Evolutionary conservation across 2,329 filamentous ascomycete genomes (phyloP), one percentile per base, ranked within the genome.

Genomic region (Colletotrichum australisinense): DNA sequence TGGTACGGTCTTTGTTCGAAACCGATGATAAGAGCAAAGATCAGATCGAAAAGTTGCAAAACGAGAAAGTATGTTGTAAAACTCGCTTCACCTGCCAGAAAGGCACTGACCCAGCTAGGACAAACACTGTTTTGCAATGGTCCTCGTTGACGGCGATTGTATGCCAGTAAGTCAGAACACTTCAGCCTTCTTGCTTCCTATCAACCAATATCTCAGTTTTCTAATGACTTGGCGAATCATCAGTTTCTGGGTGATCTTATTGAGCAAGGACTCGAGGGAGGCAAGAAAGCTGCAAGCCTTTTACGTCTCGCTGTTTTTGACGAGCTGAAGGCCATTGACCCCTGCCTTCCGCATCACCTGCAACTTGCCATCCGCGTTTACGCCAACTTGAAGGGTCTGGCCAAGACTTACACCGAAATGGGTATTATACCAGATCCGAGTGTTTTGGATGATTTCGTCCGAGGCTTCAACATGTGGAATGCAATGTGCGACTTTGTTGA

Each of bases 391-490:
- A 76, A 75, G 38, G 84, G 83, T 0, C 76, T 85, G 12, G 76
- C 77, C 46, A 81, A 79, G 58, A 77, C 76, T 16, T 86, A 85
- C 71, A 77, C 74, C 24, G 77, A 81, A 42, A 70, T 70, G 11
- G 75, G 75, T 2, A 76, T 83, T 9, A 52, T 84, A 14, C 46
- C 64, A 11, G 70, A 78, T 11, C 58, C 75, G 4, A 73, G 75
- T 7, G 73, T 75, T 0, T 75, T 86, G 52, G 69, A 76, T 26
- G 75, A 78, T 2, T 86, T 85, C 70, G 79, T 84, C 16, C 81
- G 81, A 22, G 84, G 83, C 0, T 85, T 86, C 77, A 85, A 85
- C 65, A 84, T 81, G 75, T 80, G 78, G 26, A 74, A 81, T 60
- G 65, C 77, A 1, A 67, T 82, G 24, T 84, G 81, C 73, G 83